Evolutionary conservation across 2,329 filamentous ascomycete genomes (phyloP).

Genomic region (Waltergamsia citrina): DNA sequence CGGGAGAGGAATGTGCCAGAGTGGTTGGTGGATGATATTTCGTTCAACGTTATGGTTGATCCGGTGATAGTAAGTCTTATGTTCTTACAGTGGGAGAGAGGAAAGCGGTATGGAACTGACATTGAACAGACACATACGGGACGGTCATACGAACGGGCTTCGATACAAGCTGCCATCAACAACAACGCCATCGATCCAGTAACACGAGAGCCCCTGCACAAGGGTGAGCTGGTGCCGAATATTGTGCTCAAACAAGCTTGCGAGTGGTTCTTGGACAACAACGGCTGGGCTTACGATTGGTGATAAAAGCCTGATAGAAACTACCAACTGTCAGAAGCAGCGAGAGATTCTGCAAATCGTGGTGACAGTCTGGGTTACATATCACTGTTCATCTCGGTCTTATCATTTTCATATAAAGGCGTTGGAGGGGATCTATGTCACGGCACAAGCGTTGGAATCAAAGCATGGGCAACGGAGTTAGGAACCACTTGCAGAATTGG

Average conservation of each 20-base stretch:
- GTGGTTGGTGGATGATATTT: slow-evolving; percentile 69
- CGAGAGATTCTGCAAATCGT: too few relatives aligned
- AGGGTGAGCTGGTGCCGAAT: slow-evolving; percentile 70
- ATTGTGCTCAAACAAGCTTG: slow-evolving; percentile 73
- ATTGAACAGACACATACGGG: slow-evolving; percentile 63
- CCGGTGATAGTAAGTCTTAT: slow-evolving; percentile 43
- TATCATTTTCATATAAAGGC: too few relatives aligned
- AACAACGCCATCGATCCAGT: slow-evolving; percentile 58
- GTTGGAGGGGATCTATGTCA: too few relatives aligned
- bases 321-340: too few relatives aligned
- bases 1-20: slow-evolving; percentile 57
- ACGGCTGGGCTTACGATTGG: slow-evolving; percentile 92
- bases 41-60: slow-evolving; percentile 65
- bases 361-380: too few relatives aligned
- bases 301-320: too few relatives aligned
- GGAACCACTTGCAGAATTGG: too few relatives aligned
- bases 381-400: too few relatives aligned
- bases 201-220: slow-evolving; percentile 63
- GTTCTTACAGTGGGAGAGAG: slow-evolving; percentile 3
- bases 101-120: background rate
- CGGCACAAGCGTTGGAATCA: too few relatives aligned
- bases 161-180: slow-evolving; percentile 78
- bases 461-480: too few relatives aligned
- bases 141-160: slow-evolving; percentile 80
- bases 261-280: slow-evolving; percentile 73